These are phyloP conservation scores for Wallacemonas collosoma DNA, from an alignment of 208 protist genomes.

Conservation along the genomic window DNA sequence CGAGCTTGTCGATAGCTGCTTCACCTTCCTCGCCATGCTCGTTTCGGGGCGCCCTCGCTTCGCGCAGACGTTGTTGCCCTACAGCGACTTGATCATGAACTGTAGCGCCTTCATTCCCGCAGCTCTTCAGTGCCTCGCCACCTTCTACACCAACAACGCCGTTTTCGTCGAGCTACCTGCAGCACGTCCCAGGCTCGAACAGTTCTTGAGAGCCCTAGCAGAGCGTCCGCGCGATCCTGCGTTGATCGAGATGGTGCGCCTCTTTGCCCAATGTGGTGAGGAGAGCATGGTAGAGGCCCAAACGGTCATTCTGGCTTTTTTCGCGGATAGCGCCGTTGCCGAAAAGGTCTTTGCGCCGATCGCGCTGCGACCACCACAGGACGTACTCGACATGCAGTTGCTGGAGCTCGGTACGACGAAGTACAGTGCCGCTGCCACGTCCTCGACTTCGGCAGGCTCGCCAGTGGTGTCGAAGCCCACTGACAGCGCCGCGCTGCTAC, in stretches of 20 bases:
- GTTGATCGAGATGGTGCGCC: conserved; percentile 33
- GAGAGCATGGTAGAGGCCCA: conserved; percentile 56
- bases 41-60: conserved; percentile 33
- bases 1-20: conserved; percentile 44
- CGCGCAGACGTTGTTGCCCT: conserved; percentile 30
- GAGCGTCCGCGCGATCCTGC: conserved; percentile 26
- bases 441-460: neutral
- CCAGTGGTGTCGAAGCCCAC: neutral
- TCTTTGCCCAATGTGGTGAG: conserved; percentile 38
- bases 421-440: too few relatives aligned
- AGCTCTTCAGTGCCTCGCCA: conserved; percentile 36
- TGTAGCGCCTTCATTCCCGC: conserved; percentile 33
- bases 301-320: conserved; percentile 34
- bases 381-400: neutral
- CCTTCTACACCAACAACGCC: conserved; percentile 42
- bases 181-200: conserved; percentile 31
- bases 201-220: conserved; percentile 39
- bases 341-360: conserved; percentile 28
- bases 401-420: neutral
- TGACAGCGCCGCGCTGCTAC: too few relatives aligned
- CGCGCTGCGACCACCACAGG: conserved; percentile 2
- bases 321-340: conserved; percentile 21
- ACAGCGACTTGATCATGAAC: conserved; percentile 48
- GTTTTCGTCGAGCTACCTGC: conserved; percentile 43
- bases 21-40: conserved; percentile 32